Base-by-base conservation (phyloP, 345 rosid genomes). In the Lepidium aucheri region DNA sequence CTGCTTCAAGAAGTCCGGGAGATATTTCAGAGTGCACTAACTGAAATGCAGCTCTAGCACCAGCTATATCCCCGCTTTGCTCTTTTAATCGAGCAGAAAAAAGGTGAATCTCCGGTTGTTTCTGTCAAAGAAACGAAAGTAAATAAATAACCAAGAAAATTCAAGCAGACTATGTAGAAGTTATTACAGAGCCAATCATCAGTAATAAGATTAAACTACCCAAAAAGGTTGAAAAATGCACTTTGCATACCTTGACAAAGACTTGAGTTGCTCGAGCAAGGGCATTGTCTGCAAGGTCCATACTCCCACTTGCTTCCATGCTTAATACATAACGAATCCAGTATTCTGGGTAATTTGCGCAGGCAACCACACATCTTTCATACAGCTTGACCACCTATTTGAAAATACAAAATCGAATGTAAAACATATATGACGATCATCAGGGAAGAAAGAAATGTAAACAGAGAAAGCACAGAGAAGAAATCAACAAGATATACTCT, bases 1-100 rank as follows among this genome's bases (percentile, higher is more conserved):
- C 85, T 38, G 98, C 99, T 82, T 95, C 99, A 63, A 95, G 74
- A 63, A 95, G 87, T 54, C 96, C 99, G 14, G 99, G 99, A 32
- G 99, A 76, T 64, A 84, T 83, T 81, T 95, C 96, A 65, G 84
- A 24, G 67, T 95, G 98, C 50, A 95, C 77, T 62, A 85, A 86
- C 73, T 87, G 91, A 74, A 74, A 95, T 12, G 96, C 93, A 71
- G 98, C 97, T 69, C 84, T 82, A 73, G 99, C 97, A 65, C 96
- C 97, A 59, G 74, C 62, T 47, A 87, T 63, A 75, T 95, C 96
- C 49, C 80, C 96, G 60, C 66, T 87, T 79, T 89, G 86, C 84
- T 95, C 98, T 76, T 84, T 91, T 52, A 91, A 80, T 67, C 90
- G 84, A 51, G 98, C 96, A 53, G 90, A 83, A 73, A 95, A 91